Base-by-base conservation (phyloP, 2,329 filamentous ascomycete genomes). In the Pseudogymnoascus sp. region DNA sequence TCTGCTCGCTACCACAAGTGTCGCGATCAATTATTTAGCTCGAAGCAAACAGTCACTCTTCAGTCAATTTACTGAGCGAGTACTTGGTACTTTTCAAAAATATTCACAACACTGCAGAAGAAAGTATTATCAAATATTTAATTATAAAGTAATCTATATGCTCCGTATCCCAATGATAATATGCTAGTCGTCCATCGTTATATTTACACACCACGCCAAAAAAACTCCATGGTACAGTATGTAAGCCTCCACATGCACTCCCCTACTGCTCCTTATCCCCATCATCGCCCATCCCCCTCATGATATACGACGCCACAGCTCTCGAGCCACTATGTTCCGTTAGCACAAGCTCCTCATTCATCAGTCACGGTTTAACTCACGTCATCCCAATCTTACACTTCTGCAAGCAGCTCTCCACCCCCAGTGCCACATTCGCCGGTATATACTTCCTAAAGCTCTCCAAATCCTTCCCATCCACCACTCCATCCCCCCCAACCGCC, bases 351-450 rank as follows among this genome's bases (percentile, higher is more conserved):
- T 54, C 45, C 4, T 31, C 45, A 16, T 7, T 16, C 7, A 16
- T 54, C 45, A 26, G 2, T 10, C 23, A 3, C 23, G 23, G 14
- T 10, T 10, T n/a, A 64, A 63, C 51, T 65, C 68, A 69, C 65
- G 66, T 69, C 69, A 73, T 74, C 12, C 65, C 39, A 57, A 76
- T 73, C 34, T 70, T 69, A 69, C 79, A 81, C 67, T 71, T 76
- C 47, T 70, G 67, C 68, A 80, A 68, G 66, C 79, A 81, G 34
- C 68, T 69, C 63, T 80, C 76, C n/a, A 80, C 73, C 63, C 77
- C 78, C 64, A 74, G 69, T 5, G 78, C 78, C 31, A 81, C 68
- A 64, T 79, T 79, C 5, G 70, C 70, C 1, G 78, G 79, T 62
- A 74, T 71, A 40, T 67, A 47, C 7, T 54, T 62, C 57, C 66